phyloP scores from a whole-genome alignment of 2,329 filamentous ascomycete species.

The Penicillium sp. region DNA sequence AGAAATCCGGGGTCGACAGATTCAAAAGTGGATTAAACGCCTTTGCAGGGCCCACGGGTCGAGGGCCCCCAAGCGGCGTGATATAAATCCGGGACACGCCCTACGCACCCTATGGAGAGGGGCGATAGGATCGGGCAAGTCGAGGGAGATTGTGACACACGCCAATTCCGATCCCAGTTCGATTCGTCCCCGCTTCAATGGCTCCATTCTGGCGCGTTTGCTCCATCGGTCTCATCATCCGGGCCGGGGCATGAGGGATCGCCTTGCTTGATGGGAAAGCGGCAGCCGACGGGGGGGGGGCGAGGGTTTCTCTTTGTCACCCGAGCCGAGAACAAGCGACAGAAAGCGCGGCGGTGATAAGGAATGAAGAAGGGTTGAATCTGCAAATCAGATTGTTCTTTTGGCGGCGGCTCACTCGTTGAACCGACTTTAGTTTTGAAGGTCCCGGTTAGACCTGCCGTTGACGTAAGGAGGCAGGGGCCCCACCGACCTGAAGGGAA shows the following conservation, averaged over 20 bases:
- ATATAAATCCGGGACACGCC: slow-evolving; percentile 4
- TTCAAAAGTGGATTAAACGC: slow-evolving; percentile 1
- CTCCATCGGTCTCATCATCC: slow-evolving; percentile 11
- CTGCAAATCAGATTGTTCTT: background rate
- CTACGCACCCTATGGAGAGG: slow-evolving; percentile 3
- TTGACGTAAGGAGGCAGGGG: slow-evolving; percentile 1
- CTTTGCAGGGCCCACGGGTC: slow-evolving; percentile 4
- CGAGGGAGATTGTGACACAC: slow-evolving; percentile 1
- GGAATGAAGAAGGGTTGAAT: background rate
- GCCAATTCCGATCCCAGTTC: slow-evolving; percentile 2
- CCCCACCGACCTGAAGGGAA: background rate
- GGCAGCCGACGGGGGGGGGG: background rate
- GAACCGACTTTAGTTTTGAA: slow-evolving; percentile 5
- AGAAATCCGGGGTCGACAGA: slow-evolving; percentile 6
- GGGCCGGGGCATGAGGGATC: slow-evolving; percentile 14
- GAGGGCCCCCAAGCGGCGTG: background rate
- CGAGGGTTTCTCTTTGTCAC: slow-evolving; percentile 33
- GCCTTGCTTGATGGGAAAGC: slow-evolving; percentile 10
- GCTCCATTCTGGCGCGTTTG: slow-evolving; percentile 3
- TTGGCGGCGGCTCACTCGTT: background rate
- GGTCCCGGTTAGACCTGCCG: slow-evolving; percentile 15
- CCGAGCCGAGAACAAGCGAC: slow-evolving; percentile 35
- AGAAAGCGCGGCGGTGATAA: slow-evolving; percentile 33
- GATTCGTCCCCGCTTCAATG: slow-evolving; percentile 1
- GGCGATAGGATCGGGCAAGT: slow-evolving; percentile 2